Evolutionary conservation across 2,329 filamentous ascomycete species (phyloP), one percentile per base, ranked within the genome.

Genomic region (Aspergillus eucalypticola): DNA sequence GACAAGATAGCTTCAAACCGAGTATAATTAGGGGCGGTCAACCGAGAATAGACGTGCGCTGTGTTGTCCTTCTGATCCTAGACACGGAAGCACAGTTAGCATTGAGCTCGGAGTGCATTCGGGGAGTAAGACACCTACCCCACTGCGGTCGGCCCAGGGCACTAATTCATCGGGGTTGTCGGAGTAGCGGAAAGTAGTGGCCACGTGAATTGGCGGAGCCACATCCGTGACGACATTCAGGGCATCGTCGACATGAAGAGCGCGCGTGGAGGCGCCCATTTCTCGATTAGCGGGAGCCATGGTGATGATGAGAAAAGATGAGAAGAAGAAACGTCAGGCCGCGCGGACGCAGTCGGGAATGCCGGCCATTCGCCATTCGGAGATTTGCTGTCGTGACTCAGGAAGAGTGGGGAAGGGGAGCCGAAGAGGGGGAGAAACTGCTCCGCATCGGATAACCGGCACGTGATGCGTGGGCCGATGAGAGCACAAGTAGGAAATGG

Each of bases 121-220:
- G 19, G 38, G 15, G 10, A 11, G 2, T 3, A n/a, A 23, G 23
- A 44, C 15, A 62, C 83, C 77, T 76, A 90, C 88, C 71, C 86
- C 84, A 58, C 41, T 60, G 42, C 66, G 56, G 27, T 89, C 73
- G 62, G 77, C 71, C 13, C 76, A 74, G 2, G 83, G 81, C 7
- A 79, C 67, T 49, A 96, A 84, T 27, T 86, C 74, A 5, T 87
- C 83, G 2, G 92, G 90, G 72, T 96, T 84, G 56, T 81, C 77
- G 27, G 83, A 81, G 76, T 97, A 98, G 67, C 91, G 88, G 77
- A 92, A 98, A 15, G 92, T 98, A 11, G 94, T 97, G 63, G 92
- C 92, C 64, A 96, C 87, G 75, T 98, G 94, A 71, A 98, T 83
- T 3, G 94, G 87, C 60, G 95, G 94, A 11, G 94, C 92, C 58